These are phyloP conservation scores for Entophlyctis luteolus DNA, from an alignment of 192 early-diverging fungal genomes.

Conservation along the genomic window DNA sequence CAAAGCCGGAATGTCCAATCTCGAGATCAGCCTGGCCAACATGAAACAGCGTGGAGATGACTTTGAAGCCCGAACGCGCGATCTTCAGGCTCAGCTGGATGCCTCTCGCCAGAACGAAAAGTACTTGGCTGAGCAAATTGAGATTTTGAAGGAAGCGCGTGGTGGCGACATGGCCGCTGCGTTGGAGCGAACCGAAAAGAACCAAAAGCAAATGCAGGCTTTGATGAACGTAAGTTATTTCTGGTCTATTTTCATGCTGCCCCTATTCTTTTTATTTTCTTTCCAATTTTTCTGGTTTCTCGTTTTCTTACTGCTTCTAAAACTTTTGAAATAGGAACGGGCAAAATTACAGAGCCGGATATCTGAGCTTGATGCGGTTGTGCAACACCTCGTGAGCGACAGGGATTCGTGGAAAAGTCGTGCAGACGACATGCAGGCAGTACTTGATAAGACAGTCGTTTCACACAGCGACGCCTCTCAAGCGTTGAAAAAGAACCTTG, in stretches of 20 bases:
- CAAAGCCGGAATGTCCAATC: background rate
- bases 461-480: background rate
- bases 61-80: background rate
- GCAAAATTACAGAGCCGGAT: background rate
- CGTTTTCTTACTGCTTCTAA: too few relatives aligned
- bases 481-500: background rate
- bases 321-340: too few relatives aligned
- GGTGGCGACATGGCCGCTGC: constrained; percentile 21
- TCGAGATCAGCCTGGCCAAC: background rate
- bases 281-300: background rate
- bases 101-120: constrained; percentile 15
- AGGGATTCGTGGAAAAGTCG: constrained; percentile 8
- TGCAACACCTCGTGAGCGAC: constrained; percentile 15
- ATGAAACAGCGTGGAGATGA: background rate
- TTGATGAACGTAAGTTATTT: constrained; percentile 2
- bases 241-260: background rate
- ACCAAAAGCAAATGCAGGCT: constrained; percentile 8
- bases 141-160: constrained; percentile 19
- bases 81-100: background rate
- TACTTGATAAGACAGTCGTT: background rate
- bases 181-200: constrained; percentile 17
- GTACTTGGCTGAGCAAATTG: constrained; percentile 21
- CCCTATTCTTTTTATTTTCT: background rate
- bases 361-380: constrained; percentile 7
- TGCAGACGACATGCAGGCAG: constrained; percentile 1